Conservation (phyloP, 306 rosid genomes). For the Boehmeria nivea region DNA sequence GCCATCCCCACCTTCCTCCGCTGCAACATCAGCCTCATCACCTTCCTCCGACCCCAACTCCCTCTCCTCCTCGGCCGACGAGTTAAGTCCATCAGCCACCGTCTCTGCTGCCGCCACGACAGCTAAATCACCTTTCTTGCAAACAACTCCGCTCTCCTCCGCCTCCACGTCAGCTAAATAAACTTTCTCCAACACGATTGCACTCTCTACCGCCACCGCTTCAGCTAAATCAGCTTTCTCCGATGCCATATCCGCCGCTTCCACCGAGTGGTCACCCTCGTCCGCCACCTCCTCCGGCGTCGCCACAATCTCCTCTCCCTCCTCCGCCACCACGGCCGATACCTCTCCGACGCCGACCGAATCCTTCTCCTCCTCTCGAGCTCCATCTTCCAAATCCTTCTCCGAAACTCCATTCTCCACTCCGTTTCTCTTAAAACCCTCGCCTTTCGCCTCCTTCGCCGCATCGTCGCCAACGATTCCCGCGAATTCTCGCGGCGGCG, state of each 20-base stretch:
- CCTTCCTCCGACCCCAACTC: background rate
- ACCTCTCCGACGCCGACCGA: conserved; percentile 8
- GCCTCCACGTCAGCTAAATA: conserved; percentile 2
- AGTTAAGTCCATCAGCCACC: background rate
- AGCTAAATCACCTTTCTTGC: background rate
- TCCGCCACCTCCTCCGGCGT: background rate
- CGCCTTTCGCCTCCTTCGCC: background rate
- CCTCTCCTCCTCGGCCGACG: background rate
- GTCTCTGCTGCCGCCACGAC: background rate
- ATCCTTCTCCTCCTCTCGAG: conserved; percentile 12
- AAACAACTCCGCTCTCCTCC: conserved; percentile 3
- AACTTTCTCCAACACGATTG: background rate
- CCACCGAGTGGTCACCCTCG: conserved; percentile 1
- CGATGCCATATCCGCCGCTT: conserved; percentile 5
- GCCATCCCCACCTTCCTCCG: background rate
- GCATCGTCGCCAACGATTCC: background rate
- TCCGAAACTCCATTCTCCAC: conserved; percentile 9
- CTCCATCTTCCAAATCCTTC: conserved; percentile 16
- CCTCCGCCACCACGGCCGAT: conserved; percentile 7
- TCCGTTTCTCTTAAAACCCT: background rate
- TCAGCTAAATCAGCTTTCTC: conserved; percentile 5
- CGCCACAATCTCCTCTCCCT: background rate
- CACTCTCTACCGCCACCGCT: background rate
- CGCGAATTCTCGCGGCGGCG: background rate
- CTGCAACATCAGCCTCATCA: background rate